phyloP scores from a whole-genome alignment of 352 stramenopile genomes.

The Globisporangium carolinianum region DNA sequence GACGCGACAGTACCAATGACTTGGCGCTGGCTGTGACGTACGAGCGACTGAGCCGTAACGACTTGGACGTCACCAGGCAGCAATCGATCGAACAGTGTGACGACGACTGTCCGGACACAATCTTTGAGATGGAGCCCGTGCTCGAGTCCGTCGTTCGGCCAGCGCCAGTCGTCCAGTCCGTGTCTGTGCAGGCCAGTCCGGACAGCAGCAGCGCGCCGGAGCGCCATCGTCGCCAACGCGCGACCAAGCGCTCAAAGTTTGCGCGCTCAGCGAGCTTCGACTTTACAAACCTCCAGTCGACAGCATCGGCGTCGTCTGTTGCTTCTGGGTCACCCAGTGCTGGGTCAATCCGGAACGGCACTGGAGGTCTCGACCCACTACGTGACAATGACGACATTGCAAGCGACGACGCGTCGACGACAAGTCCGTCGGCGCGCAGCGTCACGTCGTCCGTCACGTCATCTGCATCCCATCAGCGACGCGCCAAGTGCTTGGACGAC shows the following conservation, averaged over 20 bases:
- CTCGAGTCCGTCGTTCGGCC: conserved; percentile 6
- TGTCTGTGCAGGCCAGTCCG: background rate
- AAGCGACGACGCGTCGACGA: background rate
- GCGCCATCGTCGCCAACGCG: conserved; percentile 6
- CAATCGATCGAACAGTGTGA: background rate
- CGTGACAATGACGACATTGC: background rate
- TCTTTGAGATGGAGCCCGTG: conserved; percentile 12
- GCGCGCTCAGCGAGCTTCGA: conserved; percentile 70
- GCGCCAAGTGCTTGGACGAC: conserved; percentile 71
- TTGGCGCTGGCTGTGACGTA: background rate
- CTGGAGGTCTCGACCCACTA: background rate
- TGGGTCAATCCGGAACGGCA: no score
- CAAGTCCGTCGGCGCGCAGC: background rate
- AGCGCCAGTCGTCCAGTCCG: background rate
- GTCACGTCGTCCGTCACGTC: background rate
- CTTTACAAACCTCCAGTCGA: conserved; percentile 38
- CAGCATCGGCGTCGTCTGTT: background rate
- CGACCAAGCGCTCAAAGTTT: conserved; percentile 47
- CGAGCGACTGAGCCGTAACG: background rate
- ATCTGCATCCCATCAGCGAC: background rate
- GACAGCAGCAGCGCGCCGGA: background rate
- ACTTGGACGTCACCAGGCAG: conserved; percentile 17
- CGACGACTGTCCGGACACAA: conserved; percentile 14
- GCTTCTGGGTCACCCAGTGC: no score
- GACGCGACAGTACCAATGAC: background rate